Evolutionary conservation across 495 filamentous ascomycete genomes (phyloP).

Genomic region (Halenospora varia): DNA sequence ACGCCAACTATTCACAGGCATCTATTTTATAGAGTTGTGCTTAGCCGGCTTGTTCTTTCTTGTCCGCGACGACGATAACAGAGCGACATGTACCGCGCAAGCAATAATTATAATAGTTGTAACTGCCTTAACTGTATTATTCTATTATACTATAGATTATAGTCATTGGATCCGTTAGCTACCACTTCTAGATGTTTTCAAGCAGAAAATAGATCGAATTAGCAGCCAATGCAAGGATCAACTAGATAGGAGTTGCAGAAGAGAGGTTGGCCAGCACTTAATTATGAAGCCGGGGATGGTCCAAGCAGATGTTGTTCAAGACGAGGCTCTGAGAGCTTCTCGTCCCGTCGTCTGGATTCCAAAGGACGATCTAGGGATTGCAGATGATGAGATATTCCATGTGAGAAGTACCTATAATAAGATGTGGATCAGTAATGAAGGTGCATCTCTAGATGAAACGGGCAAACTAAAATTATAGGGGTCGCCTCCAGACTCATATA

Average conservation of each 20-base stretch:
- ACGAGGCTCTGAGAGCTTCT: conserved; percentile 65
- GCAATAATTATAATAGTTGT: conserved; percentile 68
- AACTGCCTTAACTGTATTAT: conserved; percentile 55
- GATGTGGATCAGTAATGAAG: conserved; percentile 74
- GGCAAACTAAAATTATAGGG: conserved; percentile 27
- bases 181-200: not conserved
- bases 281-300: not conserved
- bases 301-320: conserved; percentile 35
- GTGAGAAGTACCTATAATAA: conserved; percentile 46
- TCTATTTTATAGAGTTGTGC: conserved; percentile 80
- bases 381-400: conserved; percentile 61
- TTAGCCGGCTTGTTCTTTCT: conserved; percentile 88
- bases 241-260: not conserved
- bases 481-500: too few species aligned
- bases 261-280: conserved; percentile 1
- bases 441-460: conserved; percentile 62
- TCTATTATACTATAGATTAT: conserved; percentile 36
- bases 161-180: conserved; percentile 1
- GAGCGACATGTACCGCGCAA: conserved; percentile 57
- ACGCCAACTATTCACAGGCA: conserved; percentile 82
- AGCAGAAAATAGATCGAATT: conserved; percentile 1
- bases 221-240: not conserved
- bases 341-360: conserved; percentile 76
- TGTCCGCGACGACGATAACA: conserved; percentile 45
- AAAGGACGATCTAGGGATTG: conserved; percentile 65